Evolutionary conservation across 1,284 basidiomycete genomes (phyloP), one percentile per base, ranked within the genome.

Genomic region (Rugiboletus extremiorientalis): DNA sequence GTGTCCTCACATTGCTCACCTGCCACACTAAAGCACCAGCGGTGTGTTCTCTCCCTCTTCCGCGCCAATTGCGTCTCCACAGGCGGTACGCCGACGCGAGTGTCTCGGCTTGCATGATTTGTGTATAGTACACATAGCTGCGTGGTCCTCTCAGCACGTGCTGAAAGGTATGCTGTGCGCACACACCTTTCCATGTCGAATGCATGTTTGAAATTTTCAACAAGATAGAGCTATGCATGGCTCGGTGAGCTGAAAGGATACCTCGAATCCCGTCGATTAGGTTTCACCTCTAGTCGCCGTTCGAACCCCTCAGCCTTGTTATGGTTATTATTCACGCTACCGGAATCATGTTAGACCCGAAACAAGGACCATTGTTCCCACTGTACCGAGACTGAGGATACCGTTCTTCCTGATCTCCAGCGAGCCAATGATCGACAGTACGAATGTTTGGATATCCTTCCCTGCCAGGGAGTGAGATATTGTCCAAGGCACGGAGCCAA

Each of bases 221-320:
- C 79, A 45, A 96, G 81, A 72, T 95, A 96, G 25, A 92, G 79
- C 82, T 92, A 46, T 58, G 47, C 37, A 38, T 30, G 41, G 33
- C 38, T 15, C 20, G 7, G 43, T 59, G 38, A 64, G 44, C 43
- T 22, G 25, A 48, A 50, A 22, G 28, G 33, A 54, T 47, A 54
- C 38, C 50, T 7, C 31, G n/a, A 44, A 44, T 50, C 30, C 54
- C 50, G 38, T 51, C 48, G 48, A 41, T 47, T 30, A n/a, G 25
- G 54, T 55, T 71, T 58, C 66, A 84, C 87, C 80, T 91, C 93
- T n/a, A 96, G 74, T 34, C 93, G 84, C 55, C 94, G 82, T 75
- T 95, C 93, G 66, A 88, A 94, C 0, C 92, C 92, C 67, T 81
- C 84, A 4, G 92, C 94, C 72, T 96, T 96, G 80, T 96, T 96